phyloP scores from a whole-genome alignment of 192 early-diverging fungal genomes.

The Entomortierella chlamydospora region DNA sequence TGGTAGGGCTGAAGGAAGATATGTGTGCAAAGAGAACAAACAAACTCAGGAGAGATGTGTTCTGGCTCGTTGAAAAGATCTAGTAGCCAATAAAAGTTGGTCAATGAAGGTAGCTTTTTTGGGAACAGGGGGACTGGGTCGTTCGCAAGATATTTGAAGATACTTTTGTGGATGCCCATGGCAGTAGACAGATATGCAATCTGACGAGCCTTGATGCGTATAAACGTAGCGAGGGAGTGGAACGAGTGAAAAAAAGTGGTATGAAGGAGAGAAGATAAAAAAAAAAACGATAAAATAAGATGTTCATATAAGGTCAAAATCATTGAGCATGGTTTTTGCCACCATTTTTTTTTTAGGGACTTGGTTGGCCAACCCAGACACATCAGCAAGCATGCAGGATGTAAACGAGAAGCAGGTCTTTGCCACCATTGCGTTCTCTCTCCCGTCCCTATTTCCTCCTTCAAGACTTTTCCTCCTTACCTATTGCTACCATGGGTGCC shows the following conservation, averaged over 20 bases:
- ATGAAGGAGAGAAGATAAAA: neutral
- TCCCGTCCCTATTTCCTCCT: no score
- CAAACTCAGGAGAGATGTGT: slow-evolving; percentile 7
- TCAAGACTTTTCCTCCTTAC: no score
- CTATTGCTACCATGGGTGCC: no score
- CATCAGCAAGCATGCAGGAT: no score
- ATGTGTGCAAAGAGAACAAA: slow-evolving; percentile 16
- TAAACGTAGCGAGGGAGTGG: neutral
- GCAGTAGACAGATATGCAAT: neutral
- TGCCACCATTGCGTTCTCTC: no score
- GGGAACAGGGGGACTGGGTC: neutral
- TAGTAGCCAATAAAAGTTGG: neutral
- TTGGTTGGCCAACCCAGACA: no score
- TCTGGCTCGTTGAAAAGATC: slow-evolving; percentile 19
- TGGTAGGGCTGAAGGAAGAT: slow-evolving; percentile 24
- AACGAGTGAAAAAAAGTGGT: neutral
- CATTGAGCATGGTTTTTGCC: neutral
- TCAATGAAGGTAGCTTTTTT: neutral
- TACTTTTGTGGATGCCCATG: slow-evolving; percentile 40
- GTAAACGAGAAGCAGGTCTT: no score
- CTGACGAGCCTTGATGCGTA: no score
- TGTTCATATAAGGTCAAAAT: neutral
- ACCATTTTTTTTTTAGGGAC: neutral
- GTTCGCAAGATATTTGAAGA: neutral
- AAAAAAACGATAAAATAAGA: neutral